Evolutionary conservation across 1,139 yeast species (phyloP), one percentile per base, ranked within the genome.

Genomic region (Blastobotrys persicus): DNA sequence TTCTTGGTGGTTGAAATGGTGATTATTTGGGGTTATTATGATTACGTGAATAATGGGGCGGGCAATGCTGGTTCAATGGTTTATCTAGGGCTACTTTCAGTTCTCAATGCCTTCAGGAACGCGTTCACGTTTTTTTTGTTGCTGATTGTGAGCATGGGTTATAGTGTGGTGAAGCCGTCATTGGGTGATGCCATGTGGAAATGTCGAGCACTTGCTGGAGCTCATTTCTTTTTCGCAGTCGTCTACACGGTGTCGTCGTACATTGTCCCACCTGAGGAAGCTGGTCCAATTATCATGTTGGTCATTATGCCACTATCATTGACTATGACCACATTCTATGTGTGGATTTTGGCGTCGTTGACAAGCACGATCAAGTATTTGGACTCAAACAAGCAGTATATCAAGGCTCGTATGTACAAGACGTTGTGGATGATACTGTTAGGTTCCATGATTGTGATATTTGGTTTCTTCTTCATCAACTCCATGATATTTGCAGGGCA

Each of bases 1-100:
- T 87, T 89, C 59, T 77, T 92, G 64, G 85, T 95, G 1, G 74
- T 83, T 41, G 98, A 92, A 66, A 87, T 92, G 59, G 79, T 89
- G 50, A 80, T 88, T 46, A 84, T 88, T 41, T 91, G 97, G 96
- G 89, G 95, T 3, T 86, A 88, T 67, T 92, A 87, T 66, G 96
- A 88, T 62, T 77, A 86, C 58, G 81, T 83, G 59, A 94, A 94
- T 70, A 78, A 81, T 55, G 72, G 72, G 45, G 82, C 84, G 32
- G 52, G 62, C 1, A 75, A 79, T 33, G 79, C 80, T 1, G 91
- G 88, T 44, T 81, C 87, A 48, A 78, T 80, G 52, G 81, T 82
- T 47, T 88, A 88, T 69, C 78, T 88, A 78, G 80, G 80, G 6
- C 79, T 91, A 63, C 77, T 91, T 46, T 84, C 97, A 1, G 65